Evolutionary conservation across 805 yeast genomes (phyloP).

Genomic region (Vanderwaltozyma polyspora): DNA sequence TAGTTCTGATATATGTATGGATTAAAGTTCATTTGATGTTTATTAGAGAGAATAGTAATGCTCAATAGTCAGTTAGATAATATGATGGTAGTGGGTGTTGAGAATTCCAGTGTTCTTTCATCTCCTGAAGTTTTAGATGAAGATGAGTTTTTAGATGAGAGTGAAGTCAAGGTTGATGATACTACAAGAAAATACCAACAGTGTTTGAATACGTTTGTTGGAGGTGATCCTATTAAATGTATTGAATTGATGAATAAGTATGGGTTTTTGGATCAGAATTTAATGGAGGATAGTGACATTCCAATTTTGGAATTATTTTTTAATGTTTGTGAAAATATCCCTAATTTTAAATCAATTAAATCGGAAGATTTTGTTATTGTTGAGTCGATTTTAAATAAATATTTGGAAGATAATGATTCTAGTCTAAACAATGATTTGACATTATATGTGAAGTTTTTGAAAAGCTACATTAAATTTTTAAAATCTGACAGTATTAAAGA

Average conservation of each 20-base stretch:
- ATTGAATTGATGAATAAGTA: conserved; percentile 12
- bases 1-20: too few species aligned
- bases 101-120: too few species aligned
- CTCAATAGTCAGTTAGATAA: too few species aligned
- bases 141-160: conserved; percentile 10
- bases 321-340: conserved; percentile 9
- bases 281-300: conserved; percentile 1
- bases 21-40: too few species aligned
- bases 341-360: conserved; percentile 5
- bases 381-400: background rate
- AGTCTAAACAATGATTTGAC: background rate
- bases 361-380: conserved; percentile 1
- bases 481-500: background rate
- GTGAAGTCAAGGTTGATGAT: background rate
- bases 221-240: conserved; percentile 14
- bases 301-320: conserved; percentile 10
- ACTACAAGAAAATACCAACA: conserved; percentile 6
- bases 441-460: background rate
- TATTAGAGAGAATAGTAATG: too few species aligned
- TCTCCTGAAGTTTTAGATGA: too few species aligned
- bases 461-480: background rate
- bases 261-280: conserved; percentile 7
- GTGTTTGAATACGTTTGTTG: conserved; percentile 13
- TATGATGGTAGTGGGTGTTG: too few species aligned
- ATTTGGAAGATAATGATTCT: background rate